A percentile compares a stretch with the other conserved stretches of the same genome.
Conservation (phyloP, 768 basidiomycete genomes). For the Collybia sordida region DNA sequence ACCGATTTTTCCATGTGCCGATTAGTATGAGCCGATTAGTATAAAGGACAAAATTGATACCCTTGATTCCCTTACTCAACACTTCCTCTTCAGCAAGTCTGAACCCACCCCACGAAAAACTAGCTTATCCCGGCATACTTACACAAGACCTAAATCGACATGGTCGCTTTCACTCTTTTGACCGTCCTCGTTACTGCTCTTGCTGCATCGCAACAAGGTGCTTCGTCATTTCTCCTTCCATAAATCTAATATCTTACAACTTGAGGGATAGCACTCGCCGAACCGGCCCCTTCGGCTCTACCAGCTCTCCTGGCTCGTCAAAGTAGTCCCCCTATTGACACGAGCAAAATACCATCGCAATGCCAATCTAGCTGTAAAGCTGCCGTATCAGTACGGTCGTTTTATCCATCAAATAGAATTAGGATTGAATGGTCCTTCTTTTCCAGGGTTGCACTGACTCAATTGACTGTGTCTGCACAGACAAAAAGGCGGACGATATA, state of each 20-base stretch:
- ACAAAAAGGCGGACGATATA: background rate
- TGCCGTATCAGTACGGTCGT: background rate
- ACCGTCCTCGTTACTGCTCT: background rate
- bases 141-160: background rate
- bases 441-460: conserved; percentile 2
- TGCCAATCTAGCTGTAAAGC: conserved; percentile 1
- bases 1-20: too few relatives aligned
- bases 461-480: conserved; percentile 8
- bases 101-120: too few relatives aligned
- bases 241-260: background rate
- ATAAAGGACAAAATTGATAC: too few relatives aligned
- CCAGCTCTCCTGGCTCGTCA: background rate
- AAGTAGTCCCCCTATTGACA: background rate
- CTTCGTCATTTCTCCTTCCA: background rate
- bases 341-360: background rate
- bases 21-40: too few relatives aligned
- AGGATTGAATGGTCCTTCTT: background rate
- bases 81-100: too few relatives aligned
- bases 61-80: too few relatives aligned
- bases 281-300: background rate
- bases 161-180: conserved; percentile 8
- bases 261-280: background rate
- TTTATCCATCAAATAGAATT: background rate
- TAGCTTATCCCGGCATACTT: too few relatives aligned
- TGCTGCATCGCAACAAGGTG: conserved; percentile 1